phyloP scores from a whole-genome alignment of 306 rosid genomes.

The Begonia loranthoides region DNA sequence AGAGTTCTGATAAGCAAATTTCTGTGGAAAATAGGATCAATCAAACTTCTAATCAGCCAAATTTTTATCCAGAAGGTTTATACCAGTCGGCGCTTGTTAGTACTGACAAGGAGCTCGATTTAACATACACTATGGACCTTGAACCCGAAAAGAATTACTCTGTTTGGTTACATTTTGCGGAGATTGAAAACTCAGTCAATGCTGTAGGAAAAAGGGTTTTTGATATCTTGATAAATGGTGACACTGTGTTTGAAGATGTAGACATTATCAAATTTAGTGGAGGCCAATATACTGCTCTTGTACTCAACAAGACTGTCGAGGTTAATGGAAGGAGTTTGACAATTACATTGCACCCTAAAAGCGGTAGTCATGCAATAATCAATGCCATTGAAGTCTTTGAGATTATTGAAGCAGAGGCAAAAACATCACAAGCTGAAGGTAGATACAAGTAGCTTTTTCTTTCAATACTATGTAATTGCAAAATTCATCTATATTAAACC shows the following conservation, averaged over 20 bases:
- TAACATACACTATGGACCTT: constrained; percentile 60
- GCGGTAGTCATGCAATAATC: constrained; percentile 48
- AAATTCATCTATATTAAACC: neutral
- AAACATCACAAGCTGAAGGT: constrained; percentile 84
- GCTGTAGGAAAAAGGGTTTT: constrained; percentile 66
- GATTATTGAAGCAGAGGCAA: constrained; percentile 48
- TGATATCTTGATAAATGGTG: constrained; percentile 60
- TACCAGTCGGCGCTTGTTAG: constrained; percentile 65
- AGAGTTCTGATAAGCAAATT: constrained; percentile 41
- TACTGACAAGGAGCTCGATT: constrained; percentile 47
- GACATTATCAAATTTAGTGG: constrained; percentile 69
- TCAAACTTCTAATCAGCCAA: constrained; percentile 53
- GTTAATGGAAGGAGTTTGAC: constrained; percentile 73
- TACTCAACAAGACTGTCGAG: constrained; percentile 62
- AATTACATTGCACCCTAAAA: constrained; percentile 47
- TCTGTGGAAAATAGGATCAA: constrained; percentile 59
- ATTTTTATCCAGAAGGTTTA: constrained; percentile 81
- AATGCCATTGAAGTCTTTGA: constrained; percentile 85
- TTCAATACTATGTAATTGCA: no score
- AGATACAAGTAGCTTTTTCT: neutral
- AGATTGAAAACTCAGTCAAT: constrained; percentile 49
- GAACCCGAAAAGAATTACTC: constrained; percentile 89
- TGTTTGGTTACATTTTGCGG: constrained; percentile 88
- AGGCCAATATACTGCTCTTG: constrained; percentile 55
- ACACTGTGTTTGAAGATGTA: constrained; percentile 31